Conservation (phyloP, 768 basidiomycete species). For the Boletus rufocinnamomeus region DNA sequence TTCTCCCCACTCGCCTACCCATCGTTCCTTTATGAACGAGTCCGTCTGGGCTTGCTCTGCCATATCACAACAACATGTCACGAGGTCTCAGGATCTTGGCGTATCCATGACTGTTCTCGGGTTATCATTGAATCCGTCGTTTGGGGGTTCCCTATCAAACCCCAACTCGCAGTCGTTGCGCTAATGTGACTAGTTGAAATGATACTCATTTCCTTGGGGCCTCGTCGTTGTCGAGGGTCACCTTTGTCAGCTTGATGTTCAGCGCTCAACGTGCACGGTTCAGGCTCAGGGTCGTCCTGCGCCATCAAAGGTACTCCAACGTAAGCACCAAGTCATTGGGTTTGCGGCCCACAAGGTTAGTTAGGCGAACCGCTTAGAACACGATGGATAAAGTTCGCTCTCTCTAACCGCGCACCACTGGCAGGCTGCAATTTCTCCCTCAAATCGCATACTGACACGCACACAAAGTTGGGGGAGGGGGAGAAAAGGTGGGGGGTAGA, state of each 20-base stretch:
- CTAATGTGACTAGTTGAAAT: neutral
- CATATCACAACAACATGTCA: constrained; percentile 9
- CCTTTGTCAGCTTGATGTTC: neutral
- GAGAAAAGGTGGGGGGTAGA: neutral
- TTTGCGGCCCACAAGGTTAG: neutral
- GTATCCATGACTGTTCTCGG: constrained; percentile 12
- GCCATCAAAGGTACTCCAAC: neutral
- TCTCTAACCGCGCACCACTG: constrained; percentile 20
- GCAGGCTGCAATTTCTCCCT: neutral
- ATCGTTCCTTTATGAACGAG: neutral
- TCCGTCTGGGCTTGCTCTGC: neutral
- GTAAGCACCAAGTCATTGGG: constrained; percentile 3
- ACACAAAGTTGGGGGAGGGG: neutral
- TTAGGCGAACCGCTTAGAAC: constrained; percentile 7
- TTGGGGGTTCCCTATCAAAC: neutral
- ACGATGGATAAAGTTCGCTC: constrained; percentile 13
- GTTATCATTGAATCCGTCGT: constrained; percentile 6
- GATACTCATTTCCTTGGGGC: neutral
- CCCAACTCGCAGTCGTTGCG: neutral
- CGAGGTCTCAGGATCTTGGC: constrained; percentile 6
- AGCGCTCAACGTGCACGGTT: neutral
- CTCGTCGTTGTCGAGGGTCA: neutral
- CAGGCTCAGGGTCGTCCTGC: constrained; percentile 4
- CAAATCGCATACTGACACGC: neutral
- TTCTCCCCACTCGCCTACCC: neutral